phyloP scores from a whole-genome alignment of 192 early-diverging fungal genomes.

The Podochytrium sp. region DNA sequence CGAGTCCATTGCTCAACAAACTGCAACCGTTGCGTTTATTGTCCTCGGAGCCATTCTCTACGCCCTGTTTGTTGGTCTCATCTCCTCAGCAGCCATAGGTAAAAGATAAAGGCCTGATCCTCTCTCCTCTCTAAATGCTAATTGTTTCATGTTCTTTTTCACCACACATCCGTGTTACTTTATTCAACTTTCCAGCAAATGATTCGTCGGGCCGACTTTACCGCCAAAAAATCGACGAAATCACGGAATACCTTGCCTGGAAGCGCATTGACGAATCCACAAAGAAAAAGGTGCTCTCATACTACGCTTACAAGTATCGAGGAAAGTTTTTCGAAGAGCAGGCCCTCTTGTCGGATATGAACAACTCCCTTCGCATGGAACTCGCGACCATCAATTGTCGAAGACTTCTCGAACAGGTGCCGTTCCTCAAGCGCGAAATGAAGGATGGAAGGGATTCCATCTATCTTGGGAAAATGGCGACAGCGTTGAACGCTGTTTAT shows the following conservation, averaged over 20 bases:
- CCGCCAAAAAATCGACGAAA: constrained; percentile 19
- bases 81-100: constrained; percentile 23
- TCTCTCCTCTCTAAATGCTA: no score
- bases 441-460: constrained; percentile 38
- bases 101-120: no score
- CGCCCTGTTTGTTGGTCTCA: constrained; percentile 7
- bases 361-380: constrained; percentile 34
- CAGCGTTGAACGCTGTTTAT: constrained; percentile 26
- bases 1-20: neutral
- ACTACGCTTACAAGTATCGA: constrained; percentile 39
- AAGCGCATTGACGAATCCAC: constrained; percentile 4
- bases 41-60: constrained; percentile 1
- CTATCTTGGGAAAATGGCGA: constrained; percentile 33
- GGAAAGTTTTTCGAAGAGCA: constrained; percentile 40
- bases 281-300: constrained; percentile 27
- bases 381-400: constrained; percentile 36
- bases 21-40: neutral
- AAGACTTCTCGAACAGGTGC: constrained; percentile 35
- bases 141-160: no score
- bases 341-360: constrained; percentile 33
- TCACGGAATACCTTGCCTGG: constrained; percentile 16
- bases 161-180: no score
- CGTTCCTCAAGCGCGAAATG: constrained; percentile 35
- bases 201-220: constrained; percentile 13
- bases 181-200: no score